Evolutionary conservation across 2,329 filamentous ascomycete genomes (phyloP).

Genomic region (Penicillium sp.): DNA sequence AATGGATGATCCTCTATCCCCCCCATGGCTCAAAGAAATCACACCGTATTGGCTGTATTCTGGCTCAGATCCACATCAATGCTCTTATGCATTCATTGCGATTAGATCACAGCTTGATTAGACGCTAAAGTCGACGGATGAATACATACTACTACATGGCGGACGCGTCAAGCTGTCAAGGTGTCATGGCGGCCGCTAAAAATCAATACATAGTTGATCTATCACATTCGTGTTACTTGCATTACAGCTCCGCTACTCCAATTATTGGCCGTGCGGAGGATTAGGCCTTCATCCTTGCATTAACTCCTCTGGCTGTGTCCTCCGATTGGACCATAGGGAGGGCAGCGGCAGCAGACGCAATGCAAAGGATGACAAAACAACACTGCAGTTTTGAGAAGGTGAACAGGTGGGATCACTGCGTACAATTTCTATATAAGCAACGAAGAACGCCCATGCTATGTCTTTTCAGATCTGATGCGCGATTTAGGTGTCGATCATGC

Average conservation of each 20-base stretch:
- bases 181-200: constrained; percentile 5
- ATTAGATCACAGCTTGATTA: not conserved
- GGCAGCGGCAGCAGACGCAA: not conserved
- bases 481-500: not conserved
- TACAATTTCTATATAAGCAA: no score
- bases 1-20: constrained; percentile 2
- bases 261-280: constrained; percentile 1
- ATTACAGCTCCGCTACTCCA: constrained; percentile 2
- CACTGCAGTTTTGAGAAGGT: not conserved
- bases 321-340: not conserved
- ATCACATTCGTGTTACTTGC: constrained; percentile 4
- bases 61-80: not conserved
- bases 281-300: constrained; percentile 3
- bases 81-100: not conserved
- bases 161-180: not conserved
- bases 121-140: not conserved
- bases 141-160: not conserved
- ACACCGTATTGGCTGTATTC: constrained; percentile 4
- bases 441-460: not conserved
- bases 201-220: not conserved
- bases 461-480: not conserved
- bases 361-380: not conserved
- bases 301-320: not conserved
- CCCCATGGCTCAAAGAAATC: constrained; percentile 6
- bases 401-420: constrained; percentile 1